Evolutionary conservation across 352 stramenopile species (phyloP).

Genomic region (Pythium pyrilobum): DNA sequence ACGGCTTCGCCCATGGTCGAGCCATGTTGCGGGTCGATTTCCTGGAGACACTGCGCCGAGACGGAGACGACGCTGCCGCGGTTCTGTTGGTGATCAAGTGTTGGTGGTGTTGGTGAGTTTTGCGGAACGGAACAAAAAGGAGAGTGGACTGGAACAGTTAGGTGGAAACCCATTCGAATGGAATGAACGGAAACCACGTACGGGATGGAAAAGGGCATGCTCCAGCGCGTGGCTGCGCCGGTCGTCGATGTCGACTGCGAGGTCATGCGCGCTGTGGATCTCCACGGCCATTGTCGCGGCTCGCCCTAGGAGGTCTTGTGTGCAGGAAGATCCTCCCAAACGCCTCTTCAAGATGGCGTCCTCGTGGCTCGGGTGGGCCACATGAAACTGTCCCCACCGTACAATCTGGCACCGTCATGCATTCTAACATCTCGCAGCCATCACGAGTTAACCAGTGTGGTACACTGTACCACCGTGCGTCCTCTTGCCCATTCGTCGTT

Average conservation of each 20-base stretch:
- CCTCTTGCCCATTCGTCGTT: constrained; percentile 10
- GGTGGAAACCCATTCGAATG: background rate
- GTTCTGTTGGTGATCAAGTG: background rate
- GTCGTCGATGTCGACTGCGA: constrained; percentile 16
- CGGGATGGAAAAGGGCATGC: constrained; percentile 15
- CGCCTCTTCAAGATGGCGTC: constrained; percentile 16
- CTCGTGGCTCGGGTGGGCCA: too few relatives aligned
- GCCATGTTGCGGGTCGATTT: constrained; percentile 53
- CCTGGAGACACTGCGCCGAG: constrained; percentile 48
- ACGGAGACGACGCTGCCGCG: constrained; percentile 35
- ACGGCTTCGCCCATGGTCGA: constrained; percentile 47
- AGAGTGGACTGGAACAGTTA: background rate
- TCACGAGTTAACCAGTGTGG: constrained; percentile 3
- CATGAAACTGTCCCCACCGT: too few relatives aligned
- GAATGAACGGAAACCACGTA: background rate
- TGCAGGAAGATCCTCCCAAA: background rate
- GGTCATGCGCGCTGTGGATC: background rate
- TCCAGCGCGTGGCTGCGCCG: constrained; percentile 14
- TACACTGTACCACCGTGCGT: background rate
- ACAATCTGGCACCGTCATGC: too few relatives aligned
- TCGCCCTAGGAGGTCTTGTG: too few relatives aligned
- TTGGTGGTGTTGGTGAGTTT: background rate
- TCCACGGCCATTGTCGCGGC: background rate
- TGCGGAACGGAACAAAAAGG: background rate
- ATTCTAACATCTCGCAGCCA: too few relatives aligned